Evolutionary conservation across 163 green algal species (phyloP), one percentile per base, ranked within the genome.

Genomic region (Scenedesmus sp.): DNA sequence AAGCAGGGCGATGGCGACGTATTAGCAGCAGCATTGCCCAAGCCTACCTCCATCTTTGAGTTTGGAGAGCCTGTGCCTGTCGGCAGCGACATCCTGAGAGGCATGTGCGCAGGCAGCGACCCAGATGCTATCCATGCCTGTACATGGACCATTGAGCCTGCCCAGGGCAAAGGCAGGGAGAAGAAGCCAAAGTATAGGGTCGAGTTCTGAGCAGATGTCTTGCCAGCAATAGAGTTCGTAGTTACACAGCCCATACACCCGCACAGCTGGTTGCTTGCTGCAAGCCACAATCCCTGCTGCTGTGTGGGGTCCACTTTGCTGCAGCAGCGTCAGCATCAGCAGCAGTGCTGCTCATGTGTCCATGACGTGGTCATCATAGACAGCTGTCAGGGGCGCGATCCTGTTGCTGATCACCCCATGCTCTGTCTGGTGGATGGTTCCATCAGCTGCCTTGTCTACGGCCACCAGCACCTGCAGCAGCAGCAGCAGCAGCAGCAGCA

Each of bases 41-140:
- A 89, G 12, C 94, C 94, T 0, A 94, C 91, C 13, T 95, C 92
- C 0, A 93, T 95, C 1, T 96, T 96, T 52, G 94, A 95, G 91
- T 96, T 96, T 64, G 94, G 94, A 3, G 79, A 92, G 2, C 70
- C 76, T 18, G 93, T 93, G 52, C 54, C 82, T 55, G 64, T 92
- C 13, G 93, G 93, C 2, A n/a, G 88, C 16, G 87, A 93, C 0
- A 89, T 92, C 60, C 90, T 96, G 84, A 88, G 92, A 1, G 94
- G 94, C 57, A 91, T 95, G 20, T 96, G 94, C 86, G 93, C 92
- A 5, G 94, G 94, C 15, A 92, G 94, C 46, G 93, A 96, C 79
- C 94, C 94, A 54, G 94, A 96, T 76, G 94, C 93, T 12, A 96
- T 96, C 46, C 94, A 96, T 70, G 94, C 94, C 0, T 96, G 94